These are phyloP conservation scores for Crithidia bombi DNA, from an alignment of 208 protist genomes.

Conservation along the genomic window DNA sequence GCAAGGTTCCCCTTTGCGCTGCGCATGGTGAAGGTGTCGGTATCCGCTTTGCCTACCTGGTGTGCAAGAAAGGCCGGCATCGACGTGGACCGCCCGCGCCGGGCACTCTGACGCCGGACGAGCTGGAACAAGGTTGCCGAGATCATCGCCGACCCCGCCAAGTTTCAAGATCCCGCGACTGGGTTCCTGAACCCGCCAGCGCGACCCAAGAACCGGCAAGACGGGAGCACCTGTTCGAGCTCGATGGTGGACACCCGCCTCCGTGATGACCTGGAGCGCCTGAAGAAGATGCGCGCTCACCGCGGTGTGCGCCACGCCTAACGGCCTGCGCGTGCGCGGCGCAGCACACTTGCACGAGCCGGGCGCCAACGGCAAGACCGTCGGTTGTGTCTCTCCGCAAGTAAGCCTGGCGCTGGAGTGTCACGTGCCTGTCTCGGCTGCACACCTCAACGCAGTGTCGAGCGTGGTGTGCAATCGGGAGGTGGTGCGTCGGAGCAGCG, in stretches of 20 bases:
- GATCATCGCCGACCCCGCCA: constrained; percentile 97
- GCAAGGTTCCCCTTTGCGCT: constrained; percentile 98
- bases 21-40: constrained; percentile 99
- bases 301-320: constrained; percentile 99
- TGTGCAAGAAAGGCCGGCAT: constrained; percentile 99
- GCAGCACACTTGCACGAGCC: constrained; percentile 99
- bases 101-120: constrained; percentile 90
- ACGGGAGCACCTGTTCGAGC: constrained; percentile 97
- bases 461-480: no score
- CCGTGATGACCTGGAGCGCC: constrained; percentile 99
- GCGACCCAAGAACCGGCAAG: constrained; percentile 98
- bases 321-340: constrained; percentile 98
- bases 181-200: constrained; percentile 99
- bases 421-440: no score
- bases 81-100: constrained; percentile 96
- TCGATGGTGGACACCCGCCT: constrained; percentile 97
- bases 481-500: neutral
- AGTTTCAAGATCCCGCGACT: constrained; percentile 99
- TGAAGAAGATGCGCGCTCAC: constrained; percentile 99
- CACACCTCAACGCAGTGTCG: no score
- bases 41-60: constrained; percentile 98
- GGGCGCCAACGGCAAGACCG: constrained; percentile 96
- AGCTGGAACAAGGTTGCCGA: constrained; percentile 98
- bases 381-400: constrained; percentile 83
- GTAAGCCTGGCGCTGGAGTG: no score